Evolutionary conservation across 495 filamentous ascomycete species (phyloP).

Genomic region (Daldinia concentrica): DNA sequence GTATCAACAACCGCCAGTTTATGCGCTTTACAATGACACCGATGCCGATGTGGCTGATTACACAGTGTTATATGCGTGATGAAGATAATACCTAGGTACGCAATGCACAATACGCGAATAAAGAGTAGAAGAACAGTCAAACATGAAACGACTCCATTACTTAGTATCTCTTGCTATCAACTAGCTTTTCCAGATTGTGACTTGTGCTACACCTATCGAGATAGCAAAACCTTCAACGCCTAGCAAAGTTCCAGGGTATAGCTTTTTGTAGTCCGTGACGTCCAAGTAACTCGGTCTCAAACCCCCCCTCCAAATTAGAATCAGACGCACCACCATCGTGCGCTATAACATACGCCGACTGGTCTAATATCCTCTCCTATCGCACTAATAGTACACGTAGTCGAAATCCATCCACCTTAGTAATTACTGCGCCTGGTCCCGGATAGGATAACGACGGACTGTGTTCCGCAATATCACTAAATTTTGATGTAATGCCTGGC

Average conservation of each 20-base stretch:
- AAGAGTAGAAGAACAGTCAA: background rate
- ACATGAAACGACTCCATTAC: background rate
- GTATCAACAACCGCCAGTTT: background rate
- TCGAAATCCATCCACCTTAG: background rate
- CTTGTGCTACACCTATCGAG: background rate
- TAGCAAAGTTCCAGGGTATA: conserved; percentile 13
- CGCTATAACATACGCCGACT: background rate
- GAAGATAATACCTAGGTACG: background rate
- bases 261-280: background rate
- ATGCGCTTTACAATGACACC: background rate
- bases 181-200: background rate
- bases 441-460: background rate
- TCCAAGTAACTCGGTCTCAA: conserved; percentile 1
- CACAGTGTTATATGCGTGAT: background rate
- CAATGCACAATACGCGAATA: conserved; percentile 4
- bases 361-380: background rate
- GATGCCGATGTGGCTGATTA: background rate
- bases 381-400: conserved; percentile 1
- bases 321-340: background rate
- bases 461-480: conserved; percentile 13
- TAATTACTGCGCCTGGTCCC: background rate
- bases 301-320: background rate
- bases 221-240: conserved; percentile 11
- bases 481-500: conserved; percentile 6
- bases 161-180: background rate